Evolutionary conservation across 2,329 filamentous ascomycete species (phyloP), one percentile per base, ranked within the genome.

Genomic region (Colletotrichum tabaci): DNA sequence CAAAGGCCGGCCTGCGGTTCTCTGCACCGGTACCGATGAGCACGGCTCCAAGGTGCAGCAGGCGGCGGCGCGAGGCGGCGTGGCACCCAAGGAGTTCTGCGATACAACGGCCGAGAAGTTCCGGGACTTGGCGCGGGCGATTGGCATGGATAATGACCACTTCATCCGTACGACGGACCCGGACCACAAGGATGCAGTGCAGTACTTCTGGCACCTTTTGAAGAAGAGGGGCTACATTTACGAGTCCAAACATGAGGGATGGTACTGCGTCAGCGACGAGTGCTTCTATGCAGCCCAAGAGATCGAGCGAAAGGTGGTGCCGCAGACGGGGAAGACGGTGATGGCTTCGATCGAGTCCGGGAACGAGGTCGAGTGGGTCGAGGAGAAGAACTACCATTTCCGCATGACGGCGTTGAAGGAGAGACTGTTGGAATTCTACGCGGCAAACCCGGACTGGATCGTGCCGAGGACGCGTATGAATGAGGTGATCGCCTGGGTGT

Each of bases 41-140:
- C 96, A 99, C 85, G 96, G 96, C 53, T 93, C 98, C 89, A 99
- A 99, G 87, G 93, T 98, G 26, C 96, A 99, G 81, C 92, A 92
- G 80, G 96, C 96, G 0, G 94, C 96, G 1, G 85, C 87, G 8
- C 89, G 90, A 75, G 90, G 93, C 16, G 90, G 90, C 4, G 87
- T 93, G 63, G 87, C 91, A 0, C 92, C 95, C 0, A 93, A 96
- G 80, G 86, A 91, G n/a, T 95, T 98, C 75, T 98, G 96, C 83
- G 95, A 98, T 82, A 87, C 88, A 77, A 96, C 94, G 71, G 92
- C 94, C 30, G 88, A 91, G 73, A 92, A 92, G 46, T 98, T 98
- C 82, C 88, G 90, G 81, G 88, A 90, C 55, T 87, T 99, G 38
- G 94, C 94, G 15, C 84, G 85, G 52, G 87, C 88, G 65, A 91